phyloP scores from a whole-genome alignment of 768 basidiomycete species.

The Chalciporus pseudorubinellus region DNA sequence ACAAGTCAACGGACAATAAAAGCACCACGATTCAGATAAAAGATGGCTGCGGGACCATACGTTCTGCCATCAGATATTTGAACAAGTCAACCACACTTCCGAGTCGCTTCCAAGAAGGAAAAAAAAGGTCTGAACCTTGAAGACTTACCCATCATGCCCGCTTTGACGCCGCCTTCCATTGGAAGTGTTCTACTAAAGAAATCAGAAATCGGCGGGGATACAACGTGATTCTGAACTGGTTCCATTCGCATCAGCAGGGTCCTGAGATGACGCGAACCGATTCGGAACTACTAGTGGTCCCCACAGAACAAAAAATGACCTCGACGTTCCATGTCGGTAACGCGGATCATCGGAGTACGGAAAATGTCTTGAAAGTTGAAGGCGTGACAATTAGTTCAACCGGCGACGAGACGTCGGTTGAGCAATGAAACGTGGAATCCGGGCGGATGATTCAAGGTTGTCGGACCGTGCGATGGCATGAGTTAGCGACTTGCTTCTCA shows the following conservation, averaged over 20 bases:
- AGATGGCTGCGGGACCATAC: neutral
- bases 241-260: neutral
- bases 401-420: neutral
- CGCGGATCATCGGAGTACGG: neutral
- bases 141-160: neutral
- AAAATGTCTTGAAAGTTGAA: conserved; percentile 1
- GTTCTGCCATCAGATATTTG: neutral
- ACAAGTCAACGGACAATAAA: neutral
- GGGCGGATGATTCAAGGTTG: no score
- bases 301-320: no score
- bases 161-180: conserved; percentile 15
- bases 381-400: no score
- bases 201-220: conserved; percentile 11
- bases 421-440: neutral
- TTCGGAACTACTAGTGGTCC: neutral
- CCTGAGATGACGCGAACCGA: neutral
- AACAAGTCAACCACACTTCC: neutral
- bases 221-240: conserved; percentile 6
- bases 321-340: neutral
- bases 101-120: neutral
- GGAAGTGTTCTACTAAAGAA: conserved; percentile 19
- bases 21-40: neutral
- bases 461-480: no score
- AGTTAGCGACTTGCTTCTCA: no score
- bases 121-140: neutral